Evolutionary conservation across 129 eudicot species (phyloP).

Genomic region (Scalesia atractyloides): DNA sequence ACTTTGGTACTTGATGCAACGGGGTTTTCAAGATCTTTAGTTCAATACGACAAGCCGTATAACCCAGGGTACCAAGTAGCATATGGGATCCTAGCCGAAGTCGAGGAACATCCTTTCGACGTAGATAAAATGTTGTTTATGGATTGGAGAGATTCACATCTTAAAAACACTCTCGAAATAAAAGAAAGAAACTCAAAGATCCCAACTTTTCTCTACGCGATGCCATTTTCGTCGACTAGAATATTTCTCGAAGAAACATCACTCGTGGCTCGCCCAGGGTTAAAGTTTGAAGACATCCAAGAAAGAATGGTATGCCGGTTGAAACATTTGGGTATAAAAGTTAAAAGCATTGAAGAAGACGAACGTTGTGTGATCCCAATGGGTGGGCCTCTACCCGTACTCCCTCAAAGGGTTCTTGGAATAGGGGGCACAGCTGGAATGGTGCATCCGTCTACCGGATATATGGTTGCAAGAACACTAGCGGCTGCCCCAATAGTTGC

Average conservation of each 20-base stretch:
- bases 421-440: conserved; percentile 99
- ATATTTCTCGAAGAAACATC: conserved; percentile 98
- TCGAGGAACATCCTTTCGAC: conserved; percentile 93
- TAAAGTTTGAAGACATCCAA: conserved; percentile 80
- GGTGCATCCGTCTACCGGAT: conserved; percentile 99
- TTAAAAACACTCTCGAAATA: conserved; percentile 50
- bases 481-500: conserved; percentile 97
- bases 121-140: conserved; percentile 90
- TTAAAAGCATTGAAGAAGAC: conserved; percentile 91
- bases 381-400: conserved; percentile 97
- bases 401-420: conserved; percentile 97
- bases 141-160: conserved; percentile 99
- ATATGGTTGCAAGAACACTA: conserved; percentile 97
- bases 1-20: conserved; percentile 96
- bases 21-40: conserved; percentile 83
- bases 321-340: conserved; percentile 88
- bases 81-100: conserved; percentile 93
- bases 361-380: conserved; percentile 92
- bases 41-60: conserved; percentile 94
- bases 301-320: conserved; percentile 94
- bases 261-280: conserved; percentile 95
- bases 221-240: conserved; percentile 84
- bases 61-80: conserved; percentile 99
- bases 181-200: conserved; percentile 69
- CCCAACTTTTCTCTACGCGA: conserved; percentile 94